Evolutionary conservation across 441 rosid genomes (phyloP).

Genomic region (Melastoma candidum): DNA sequence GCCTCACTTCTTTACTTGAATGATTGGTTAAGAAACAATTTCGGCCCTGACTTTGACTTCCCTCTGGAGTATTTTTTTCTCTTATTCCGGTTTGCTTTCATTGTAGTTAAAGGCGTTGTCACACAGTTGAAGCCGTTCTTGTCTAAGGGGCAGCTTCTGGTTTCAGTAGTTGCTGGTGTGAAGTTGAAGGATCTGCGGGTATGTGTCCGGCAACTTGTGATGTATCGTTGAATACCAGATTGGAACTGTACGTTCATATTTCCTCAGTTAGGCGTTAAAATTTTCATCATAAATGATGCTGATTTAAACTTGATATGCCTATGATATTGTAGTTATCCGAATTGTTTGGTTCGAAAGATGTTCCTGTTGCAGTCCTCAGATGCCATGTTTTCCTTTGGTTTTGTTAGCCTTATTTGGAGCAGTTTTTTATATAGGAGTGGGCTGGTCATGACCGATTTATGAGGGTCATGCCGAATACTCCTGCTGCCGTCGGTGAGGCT

Average conservation of each 20-base stretch:
- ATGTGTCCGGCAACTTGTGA: slow-evolving; percentile 6
- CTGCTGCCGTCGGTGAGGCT: slow-evolving; percentile 77
- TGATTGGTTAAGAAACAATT: no score
- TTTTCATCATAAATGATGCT: no score
- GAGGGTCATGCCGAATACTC: slow-evolving; percentile 91
- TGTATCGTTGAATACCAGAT: background rate
- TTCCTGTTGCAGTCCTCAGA: no score
- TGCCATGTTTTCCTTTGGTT: background rate
- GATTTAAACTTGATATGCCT: no score
- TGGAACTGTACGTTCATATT: background rate
- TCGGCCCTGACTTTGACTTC: background rate
- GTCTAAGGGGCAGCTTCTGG: slow-evolving; percentile 63
- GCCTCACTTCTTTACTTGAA: no score
- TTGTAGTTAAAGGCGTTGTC: slow-evolving; percentile 64
- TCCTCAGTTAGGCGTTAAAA: no score
- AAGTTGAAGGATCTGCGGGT: slow-evolving; percentile 83
- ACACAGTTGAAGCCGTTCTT: slow-evolving; percentile 47
- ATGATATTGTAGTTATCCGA: no score
- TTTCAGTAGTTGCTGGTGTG: slow-evolving; percentile 79
- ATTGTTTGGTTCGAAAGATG: no score
- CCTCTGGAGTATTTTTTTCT: background rate
- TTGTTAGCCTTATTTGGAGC: background rate
- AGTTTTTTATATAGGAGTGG: slow-evolving; percentile 49
- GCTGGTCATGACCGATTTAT: slow-evolving; percentile 71
- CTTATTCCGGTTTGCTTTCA: slow-evolving; percentile 1